Conservation (phyloP, 2,329 filamentous ascomycete species). For the Aspergillus fijiensis region DNA sequence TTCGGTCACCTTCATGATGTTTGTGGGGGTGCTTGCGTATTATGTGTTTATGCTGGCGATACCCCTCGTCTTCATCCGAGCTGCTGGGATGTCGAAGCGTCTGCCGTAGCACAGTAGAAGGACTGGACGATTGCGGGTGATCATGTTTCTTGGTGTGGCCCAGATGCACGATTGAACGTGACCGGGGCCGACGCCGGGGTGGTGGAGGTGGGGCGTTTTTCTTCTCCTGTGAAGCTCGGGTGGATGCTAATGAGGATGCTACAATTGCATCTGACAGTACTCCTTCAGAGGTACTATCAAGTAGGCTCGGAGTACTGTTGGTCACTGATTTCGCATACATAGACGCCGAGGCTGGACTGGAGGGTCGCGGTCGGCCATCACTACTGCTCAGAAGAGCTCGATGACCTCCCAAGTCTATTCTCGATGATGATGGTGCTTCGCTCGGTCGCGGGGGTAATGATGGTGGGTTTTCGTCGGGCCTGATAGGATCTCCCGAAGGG, state of each 20-base stretch:
- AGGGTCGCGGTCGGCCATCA: slow-evolving; percentile 18
- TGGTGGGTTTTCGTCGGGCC: slow-evolving; percentile 21
- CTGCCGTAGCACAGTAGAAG: slow-evolving; percentile 40
- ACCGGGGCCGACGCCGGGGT: slow-evolving; percentile 39
- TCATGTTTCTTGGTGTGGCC: slow-evolving; percentile 31
- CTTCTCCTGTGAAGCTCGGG: slow-evolving; percentile 40
- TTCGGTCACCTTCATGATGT: slow-evolving; percentile 50
- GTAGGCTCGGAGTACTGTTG: slow-evolving; percentile 24
- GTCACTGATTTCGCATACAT: slow-evolving; percentile 26
- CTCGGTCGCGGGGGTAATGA: slow-evolving; percentile 28
- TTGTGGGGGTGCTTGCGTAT: slow-evolving; percentile 49
- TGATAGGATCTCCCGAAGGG: slow-evolving; percentile 12
- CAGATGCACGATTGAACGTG: slow-evolving; percentile 37
- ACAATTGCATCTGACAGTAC: slow-evolving; percentile 48
- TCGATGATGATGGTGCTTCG: slow-evolving; percentile 1
- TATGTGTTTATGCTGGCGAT: slow-evolving; percentile 32
- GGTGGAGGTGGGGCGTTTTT: slow-evolving; percentile 40
- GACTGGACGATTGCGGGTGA: slow-evolving; percentile 35
- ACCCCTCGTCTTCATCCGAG: slow-evolving; percentile 33
- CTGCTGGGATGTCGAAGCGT: slow-evolving; percentile 44
- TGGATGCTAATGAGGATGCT: slow-evolving; percentile 48
- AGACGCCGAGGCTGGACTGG: slow-evolving; percentile 29
- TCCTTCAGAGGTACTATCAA: slow-evolving; percentile 32
- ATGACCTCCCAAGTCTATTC: slow-evolving; percentile 5
- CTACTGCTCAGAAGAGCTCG: slow-evolving; percentile 11